These are phyloP conservation scores for Anthoceros angustus DNA, from an alignment of 225 moss, liverwort and hornwort genomes.

Conservation along the genomic window DNA sequence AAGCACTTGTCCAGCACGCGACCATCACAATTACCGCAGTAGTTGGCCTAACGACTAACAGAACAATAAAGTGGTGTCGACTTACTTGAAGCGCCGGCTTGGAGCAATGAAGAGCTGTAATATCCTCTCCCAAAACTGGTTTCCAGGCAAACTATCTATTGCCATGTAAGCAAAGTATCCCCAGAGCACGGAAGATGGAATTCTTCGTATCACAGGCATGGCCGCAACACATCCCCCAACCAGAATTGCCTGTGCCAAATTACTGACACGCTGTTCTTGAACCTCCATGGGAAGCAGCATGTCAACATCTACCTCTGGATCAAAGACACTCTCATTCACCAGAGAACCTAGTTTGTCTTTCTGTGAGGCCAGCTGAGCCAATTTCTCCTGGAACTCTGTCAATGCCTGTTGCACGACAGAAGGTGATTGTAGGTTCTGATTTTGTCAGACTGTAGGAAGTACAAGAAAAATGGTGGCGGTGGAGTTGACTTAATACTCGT, in stretches of 20 bases:
- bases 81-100: slow-evolving; percentile 41
- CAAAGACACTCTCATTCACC: slow-evolving; percentile 19
- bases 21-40: not conserved
- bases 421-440: slow-evolving; percentile 7
- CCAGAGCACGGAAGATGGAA: slow-evolving; percentile 64
- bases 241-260: slow-evolving; percentile 50
- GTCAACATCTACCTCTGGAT: slow-evolving; percentile 42
- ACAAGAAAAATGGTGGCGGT: slow-evolving; percentile 6
- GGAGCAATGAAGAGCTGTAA: slow-evolving; percentile 35
- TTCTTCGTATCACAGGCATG: slow-evolving; percentile 43
- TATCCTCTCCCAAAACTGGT: slow-evolving; percentile 74
- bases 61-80: not conserved
- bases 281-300: slow-evolving; percentile 47
- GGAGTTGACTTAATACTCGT: slow-evolving; percentile 16
- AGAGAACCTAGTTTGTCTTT: slow-evolving; percentile 11
- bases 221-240: slow-evolving; percentile 44
- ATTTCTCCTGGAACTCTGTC: slow-evolving; percentile 17
- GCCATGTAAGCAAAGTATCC: slow-evolving; percentile 88
- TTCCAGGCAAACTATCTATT: slow-evolving; percentile 55
- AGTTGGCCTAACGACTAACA: not conserved
- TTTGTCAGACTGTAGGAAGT: slow-evolving; percentile 7
- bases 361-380: not conserved
- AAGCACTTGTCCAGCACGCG: not conserved
- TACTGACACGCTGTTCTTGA: slow-evolving; percentile 67
- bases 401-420: slow-evolving; percentile 14